Base-by-base conservation (phyloP, 1,284 basidiomycete species). In the Sanghuangporus baumii region DNA sequence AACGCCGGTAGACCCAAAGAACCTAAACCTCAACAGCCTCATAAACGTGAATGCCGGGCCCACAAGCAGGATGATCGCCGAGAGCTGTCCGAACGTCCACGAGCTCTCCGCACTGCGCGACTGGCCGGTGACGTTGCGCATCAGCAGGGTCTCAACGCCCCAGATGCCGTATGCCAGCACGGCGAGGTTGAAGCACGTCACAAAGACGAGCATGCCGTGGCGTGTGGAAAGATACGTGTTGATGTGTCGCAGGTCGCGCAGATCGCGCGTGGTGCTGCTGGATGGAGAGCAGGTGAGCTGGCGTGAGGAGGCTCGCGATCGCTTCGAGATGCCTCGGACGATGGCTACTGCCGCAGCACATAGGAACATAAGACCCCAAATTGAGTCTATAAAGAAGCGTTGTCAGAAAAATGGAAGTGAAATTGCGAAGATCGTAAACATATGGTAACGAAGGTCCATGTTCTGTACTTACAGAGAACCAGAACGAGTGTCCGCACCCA, bases 1-100 rank as follows among this genome's bases (percentile, higher is more conserved):
- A 11, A 34, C 48, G 41, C 26, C 36, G 2, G 6, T 23, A 3
- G 50, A 14, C 6, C 34, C 38, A 18, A 60, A 60, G 20, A 60
- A 18, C 50, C 50, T 51, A n/a, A 46, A 51, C 16, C 62, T 34
- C 31, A 64, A 31, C 11, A 64, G 43, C 14, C 62, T 43, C 36
- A 52, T 36, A 38, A 64, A 60, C 1, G 62, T 64, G 38, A 64
- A 64, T 47, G 50, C 7, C 20, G 63, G 63, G n/a, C 63, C 60
- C 5, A 54, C 59, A 14, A 65, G 55, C 16, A 65, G 52, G 18
- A 65, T 61, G 16, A 59, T n/a, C 11, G 63, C 63, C 11, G 63
- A 50, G 26, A 65, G 57, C 48, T 65, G 63, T 11, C 63, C 63
- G 47, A 65, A 59, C 31, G 63, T 61, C 63, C 63, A 65, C 12